A percentile compares a stretch with the other conserved stretches of the same genome.
Evolutionary conservation across 140 eudicot species (phyloP).

Genomic region (Stevia rebaudiana): DNA sequence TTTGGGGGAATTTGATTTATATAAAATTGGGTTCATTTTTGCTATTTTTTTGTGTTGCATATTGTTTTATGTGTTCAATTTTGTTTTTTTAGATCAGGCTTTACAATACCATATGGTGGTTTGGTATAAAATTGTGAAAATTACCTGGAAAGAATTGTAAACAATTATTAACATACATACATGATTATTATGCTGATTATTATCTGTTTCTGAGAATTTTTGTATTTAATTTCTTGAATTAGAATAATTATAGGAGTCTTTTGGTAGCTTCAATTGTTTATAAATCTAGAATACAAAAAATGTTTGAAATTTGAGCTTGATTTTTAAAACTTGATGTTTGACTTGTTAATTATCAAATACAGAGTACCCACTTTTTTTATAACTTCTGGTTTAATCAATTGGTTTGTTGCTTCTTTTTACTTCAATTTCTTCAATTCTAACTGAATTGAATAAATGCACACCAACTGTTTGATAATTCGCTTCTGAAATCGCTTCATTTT

Average conservation of each 20-base stretch:
- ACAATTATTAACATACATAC: constrained; percentile 2
- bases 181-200: constrained; percentile 6
- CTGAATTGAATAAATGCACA: constrained; percentile 21
- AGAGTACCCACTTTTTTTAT: constrained; percentile 11
- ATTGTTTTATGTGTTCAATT: constrained; percentile 20
- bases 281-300: constrained; percentile 3
- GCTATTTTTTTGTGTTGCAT: constrained; percentile 4
- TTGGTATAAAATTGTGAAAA: background rate
- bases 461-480: constrained; percentile 25
- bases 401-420: constrained; percentile 21
- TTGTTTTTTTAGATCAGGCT: constrained; percentile 34
- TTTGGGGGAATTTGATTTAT: constrained; percentile 19
- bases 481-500: constrained; percentile 2
- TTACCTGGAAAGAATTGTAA: constrained; percentile 23
- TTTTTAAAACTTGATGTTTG: constrained; percentile 28
- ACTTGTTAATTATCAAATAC: constrained; percentile 22
- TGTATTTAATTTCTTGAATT: constrained; percentile 4
- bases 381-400: constrained; percentile 10
- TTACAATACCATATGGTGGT: constrained; percentile 3
- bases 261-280: background rate
- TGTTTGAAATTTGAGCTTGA: constrained; percentile 5
- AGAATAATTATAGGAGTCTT: constrained; percentile 7
- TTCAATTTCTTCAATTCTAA: constrained; percentile 9
- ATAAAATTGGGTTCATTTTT: constrained; percentile 20
- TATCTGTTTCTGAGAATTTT: background rate